Evolutionary conservation across 148 eudicot genomes (phyloP).

Genomic region (Cornus florida): DNA sequence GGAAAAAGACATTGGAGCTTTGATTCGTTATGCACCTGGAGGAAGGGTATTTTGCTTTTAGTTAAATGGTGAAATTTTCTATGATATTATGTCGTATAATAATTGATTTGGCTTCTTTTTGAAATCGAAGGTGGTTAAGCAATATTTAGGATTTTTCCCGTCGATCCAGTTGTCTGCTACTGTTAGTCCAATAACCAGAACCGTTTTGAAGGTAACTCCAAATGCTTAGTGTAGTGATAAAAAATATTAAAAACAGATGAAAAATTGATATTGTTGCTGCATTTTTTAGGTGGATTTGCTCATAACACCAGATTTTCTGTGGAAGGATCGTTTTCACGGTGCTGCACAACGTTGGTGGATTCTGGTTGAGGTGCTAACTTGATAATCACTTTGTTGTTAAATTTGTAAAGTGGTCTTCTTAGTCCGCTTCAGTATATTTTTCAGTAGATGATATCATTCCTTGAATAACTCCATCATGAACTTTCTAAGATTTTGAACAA

Average conservation of each 20-base stretch:
- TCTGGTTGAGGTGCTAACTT: constrained; percentile 78
- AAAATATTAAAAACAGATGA: not conserved
- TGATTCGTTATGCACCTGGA: constrained; percentile 88
- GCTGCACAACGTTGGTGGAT: constrained; percentile 92
- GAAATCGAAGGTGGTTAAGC: constrained; percentile 71
- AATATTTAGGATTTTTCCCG: constrained; percentile 77
- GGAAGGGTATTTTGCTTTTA: constrained; percentile 66
- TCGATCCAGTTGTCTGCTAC: constrained; percentile 84
- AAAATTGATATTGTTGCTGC: not conserved
- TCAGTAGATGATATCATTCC: not conserved
- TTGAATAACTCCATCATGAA: not conserved
- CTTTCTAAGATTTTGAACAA: not conserved
- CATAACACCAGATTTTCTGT: constrained; percentile 78
- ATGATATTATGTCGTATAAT: not conserved
- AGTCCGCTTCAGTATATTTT: not conserved
- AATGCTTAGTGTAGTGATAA: not conserved
- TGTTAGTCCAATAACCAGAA: constrained; percentile 98
- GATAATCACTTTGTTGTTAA: not conserved
- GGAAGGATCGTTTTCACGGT: constrained; percentile 99
- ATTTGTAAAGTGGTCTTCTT: not conserved
- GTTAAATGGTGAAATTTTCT: not conserved
- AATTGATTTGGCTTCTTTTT: constrained; percentile 20
- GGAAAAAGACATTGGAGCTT: constrained; percentile 91
- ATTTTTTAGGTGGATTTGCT: constrained; percentile 75
- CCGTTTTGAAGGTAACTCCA: constrained; percentile 82